These are phyloP conservation scores for Pholiota molesta DNA, from an alignment of 768 basidiomycete genomes.

Conservation along the genomic window DNA sequence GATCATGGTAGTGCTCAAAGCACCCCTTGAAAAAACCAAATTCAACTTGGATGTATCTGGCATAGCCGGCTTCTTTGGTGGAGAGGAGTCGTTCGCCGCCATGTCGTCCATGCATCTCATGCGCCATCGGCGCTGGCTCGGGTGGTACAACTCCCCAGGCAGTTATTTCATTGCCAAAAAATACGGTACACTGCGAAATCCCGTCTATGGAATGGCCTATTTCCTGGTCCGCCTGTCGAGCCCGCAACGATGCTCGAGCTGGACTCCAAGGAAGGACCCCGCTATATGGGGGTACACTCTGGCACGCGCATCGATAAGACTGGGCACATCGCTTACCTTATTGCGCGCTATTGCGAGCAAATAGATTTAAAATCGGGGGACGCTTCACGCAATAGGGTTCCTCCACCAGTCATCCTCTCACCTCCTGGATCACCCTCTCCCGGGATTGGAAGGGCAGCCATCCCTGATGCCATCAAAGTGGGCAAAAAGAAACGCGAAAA, in stretches of 20 bases:
- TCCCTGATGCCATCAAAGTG: background rate
- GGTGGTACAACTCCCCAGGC: conserved; percentile 24
- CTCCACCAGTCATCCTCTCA: background rate
- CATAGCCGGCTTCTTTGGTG: conserved; percentile 23
- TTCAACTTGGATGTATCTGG: conserved; percentile 21
- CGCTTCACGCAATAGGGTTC: background rate
- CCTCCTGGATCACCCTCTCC: background rate
- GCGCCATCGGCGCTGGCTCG: conserved; percentile 18
- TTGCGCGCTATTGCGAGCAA: conserved; percentile 14
- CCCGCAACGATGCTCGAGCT: conserved; percentile 21
- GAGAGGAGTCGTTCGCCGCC: conserved; percentile 22
- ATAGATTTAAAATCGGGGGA: background rate
- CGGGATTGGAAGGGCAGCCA: background rate
- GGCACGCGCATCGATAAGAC: conserved; percentile 18
- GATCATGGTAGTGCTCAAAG: conserved; percentile 1
- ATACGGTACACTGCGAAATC: conserved; percentile 18
- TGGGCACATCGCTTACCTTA: conserved; percentile 17
- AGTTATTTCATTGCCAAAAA: conserved; percentile 22
- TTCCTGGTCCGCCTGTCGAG: conserved; percentile 18
- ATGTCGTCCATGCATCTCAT: conserved; percentile 23
- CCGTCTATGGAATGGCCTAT: conserved; percentile 21
- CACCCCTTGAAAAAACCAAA: conserved; percentile 11
- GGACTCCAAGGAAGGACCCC: conserved; percentile 18
- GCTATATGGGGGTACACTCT: conserved; percentile 17
- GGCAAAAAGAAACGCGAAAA: background rate